Conservation (phyloP, 2,329 filamentous ascomycete species). For the Aschersonia sp. region DNA sequence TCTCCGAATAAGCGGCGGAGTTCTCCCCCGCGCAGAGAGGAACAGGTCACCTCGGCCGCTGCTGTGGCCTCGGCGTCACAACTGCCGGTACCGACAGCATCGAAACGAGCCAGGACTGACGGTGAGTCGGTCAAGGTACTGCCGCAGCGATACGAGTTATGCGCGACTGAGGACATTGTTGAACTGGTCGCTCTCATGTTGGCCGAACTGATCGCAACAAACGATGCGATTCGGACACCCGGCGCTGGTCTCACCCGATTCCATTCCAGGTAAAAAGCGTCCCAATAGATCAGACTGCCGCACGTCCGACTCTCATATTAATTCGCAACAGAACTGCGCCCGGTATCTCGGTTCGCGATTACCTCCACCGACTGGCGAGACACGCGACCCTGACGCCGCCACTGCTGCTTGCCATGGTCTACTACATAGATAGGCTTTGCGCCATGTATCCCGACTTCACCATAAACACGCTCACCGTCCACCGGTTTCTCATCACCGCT, state of each 20-base stretch:
- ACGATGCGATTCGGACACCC: slow-evolving; percentile 64
- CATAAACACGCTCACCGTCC: slow-evolving; percentile 89
- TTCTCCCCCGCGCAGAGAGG: slow-evolving; percentile 7
- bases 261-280: slow-evolving; percentile 62
- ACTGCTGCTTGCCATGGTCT: slow-evolving; percentile 95
- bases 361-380: slow-evolving; percentile 80
- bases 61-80: not conserved
- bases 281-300: no score
- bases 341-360: slow-evolving; percentile 87
- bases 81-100: slow-evolving; percentile 3
- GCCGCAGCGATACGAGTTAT: slow-evolving; percentile 67
- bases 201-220: slow-evolving; percentile 83
- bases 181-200: slow-evolving; percentile 90
- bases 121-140: slow-evolving; percentile 40
- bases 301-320: not conserved
- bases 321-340: slow-evolving; percentile 39
- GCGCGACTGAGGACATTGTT: slow-evolving; percentile 74
- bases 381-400: slow-evolving; percentile 90
- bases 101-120: slow-evolving; percentile 41
- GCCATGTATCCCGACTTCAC: slow-evolving; percentile 88
- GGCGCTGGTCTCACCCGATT: slow-evolving; percentile 85
- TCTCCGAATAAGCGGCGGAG: slow-evolving; percentile 20
- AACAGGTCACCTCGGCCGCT: not conserved
- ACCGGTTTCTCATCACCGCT: slow-evolving; percentile 91
- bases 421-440: slow-evolving; percentile 93